Conservation (phyloP, 2,329 filamentous ascomycete species). For the Rutstroemia sp. region DNA sequence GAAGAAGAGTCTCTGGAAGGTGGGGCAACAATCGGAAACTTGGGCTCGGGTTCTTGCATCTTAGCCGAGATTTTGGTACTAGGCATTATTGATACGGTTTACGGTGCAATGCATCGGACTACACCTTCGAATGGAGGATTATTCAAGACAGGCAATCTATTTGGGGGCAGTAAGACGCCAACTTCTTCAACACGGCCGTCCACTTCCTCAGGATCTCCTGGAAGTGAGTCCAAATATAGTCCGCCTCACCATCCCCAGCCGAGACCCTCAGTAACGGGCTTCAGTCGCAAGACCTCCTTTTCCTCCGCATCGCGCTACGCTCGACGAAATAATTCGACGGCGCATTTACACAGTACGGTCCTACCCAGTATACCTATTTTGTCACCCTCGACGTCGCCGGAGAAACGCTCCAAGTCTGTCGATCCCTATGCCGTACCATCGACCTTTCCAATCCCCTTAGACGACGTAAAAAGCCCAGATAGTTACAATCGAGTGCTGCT, state of each 20-base stretch:
- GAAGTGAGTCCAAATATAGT: slow-evolving; percentile 17
- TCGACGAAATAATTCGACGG: slow-evolving; percentile 35
- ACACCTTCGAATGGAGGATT: slow-evolving; percentile 13
- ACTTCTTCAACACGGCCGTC: slow-evolving; percentile 21
- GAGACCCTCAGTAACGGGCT: slow-evolving; percentile 38
- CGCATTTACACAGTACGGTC: slow-evolving; percentile 9
- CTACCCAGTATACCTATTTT: slow-evolving; percentile 2
- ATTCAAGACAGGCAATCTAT: slow-evolving; percentile 18
- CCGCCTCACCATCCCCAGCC: slow-evolving; percentile 5
- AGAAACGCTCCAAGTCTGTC: slow-evolving; percentile 16
- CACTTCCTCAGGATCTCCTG: slow-evolving; percentile 22
- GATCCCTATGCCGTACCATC: slow-evolving; percentile 12
- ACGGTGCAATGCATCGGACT: slow-evolving; percentile 13
- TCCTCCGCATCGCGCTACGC: slow-evolving; percentile 33
- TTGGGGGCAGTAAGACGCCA: slow-evolving; percentile 23
- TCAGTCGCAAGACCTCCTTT: slow-evolving; percentile 47
- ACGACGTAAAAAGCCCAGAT: slow-evolving; percentile 11
- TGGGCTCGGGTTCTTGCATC: not conserved
- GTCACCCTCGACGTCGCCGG: slow-evolving; percentile 11
- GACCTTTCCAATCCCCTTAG: not conserved
- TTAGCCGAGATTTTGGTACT: slow-evolving; percentile 7
- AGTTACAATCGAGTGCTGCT: slow-evolving; percentile 15
- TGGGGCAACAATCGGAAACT: not conserved
- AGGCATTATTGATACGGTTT: not conserved
- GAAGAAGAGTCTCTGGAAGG: not conserved